Percentiles rank a stretch among this genome's conserved stretches.
Conservation (phyloP, 768 basidiomycete species). For the Lyophyllum semitale region DNA sequence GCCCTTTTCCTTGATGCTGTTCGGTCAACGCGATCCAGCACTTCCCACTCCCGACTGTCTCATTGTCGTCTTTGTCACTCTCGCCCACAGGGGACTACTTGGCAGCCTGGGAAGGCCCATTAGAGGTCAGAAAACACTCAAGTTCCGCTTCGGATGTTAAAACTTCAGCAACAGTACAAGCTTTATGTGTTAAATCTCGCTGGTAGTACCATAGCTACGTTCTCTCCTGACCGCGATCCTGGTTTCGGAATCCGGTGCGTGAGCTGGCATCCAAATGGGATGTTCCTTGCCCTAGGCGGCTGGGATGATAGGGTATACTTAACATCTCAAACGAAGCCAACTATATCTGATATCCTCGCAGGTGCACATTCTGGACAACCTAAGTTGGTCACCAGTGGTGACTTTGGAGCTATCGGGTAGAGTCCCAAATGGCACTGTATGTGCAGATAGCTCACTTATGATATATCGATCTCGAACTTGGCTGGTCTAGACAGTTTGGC, state of each 20-base stretch:
- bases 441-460: constrained; percentile 22
- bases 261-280: constrained; percentile 85
- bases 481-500: constrained; percentile 68
- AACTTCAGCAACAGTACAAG: constrained; percentile 59
- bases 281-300: constrained; percentile 80
- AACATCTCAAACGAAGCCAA: not conserved
- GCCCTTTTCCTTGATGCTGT: not conserved
- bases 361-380: constrained; percentile 75
- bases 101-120: constrained; percentile 81
- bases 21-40: constrained; percentile 51
- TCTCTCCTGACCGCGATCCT: constrained; percentile 74
- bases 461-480: not conserved
- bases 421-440: constrained; percentile 57
- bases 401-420: constrained; percentile 64
- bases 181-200: constrained; percentile 68
- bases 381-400: constrained; percentile 72
- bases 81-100: constrained; percentile 78
- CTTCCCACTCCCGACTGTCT: constrained; percentile 77
- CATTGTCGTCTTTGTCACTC: constrained; percentile 68
- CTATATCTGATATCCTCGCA: constrained; percentile 28
- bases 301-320: constrained; percentile 82
- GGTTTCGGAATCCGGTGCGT: constrained; percentile 81
- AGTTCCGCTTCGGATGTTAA: not conserved
- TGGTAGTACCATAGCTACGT: constrained; percentile 65
- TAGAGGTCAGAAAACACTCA: constrained; percentile 58